phyloP scores from a whole-genome alignment of 1,284 basidiomycete genomes.

The Psilocybe mexicana region DNA sequence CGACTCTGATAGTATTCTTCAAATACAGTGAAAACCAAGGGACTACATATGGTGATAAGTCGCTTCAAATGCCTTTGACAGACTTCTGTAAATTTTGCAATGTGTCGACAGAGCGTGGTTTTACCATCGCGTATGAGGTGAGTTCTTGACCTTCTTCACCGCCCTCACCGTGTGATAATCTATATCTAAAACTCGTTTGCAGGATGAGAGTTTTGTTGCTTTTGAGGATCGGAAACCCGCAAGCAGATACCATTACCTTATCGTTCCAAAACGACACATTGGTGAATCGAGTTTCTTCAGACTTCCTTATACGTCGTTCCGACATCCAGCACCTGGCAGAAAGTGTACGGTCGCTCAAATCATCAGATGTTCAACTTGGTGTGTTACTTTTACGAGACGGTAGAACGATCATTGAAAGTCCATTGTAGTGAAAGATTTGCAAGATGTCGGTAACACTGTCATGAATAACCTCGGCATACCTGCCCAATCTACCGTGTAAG shows the following conservation, averaged over 20 bases:
- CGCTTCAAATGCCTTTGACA: conserved; percentile 2
- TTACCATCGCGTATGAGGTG: conserved; percentile 64
- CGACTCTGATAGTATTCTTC: background rate
- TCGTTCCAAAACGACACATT: conserved; percentile 66
- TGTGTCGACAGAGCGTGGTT: conserved; percentile 31
- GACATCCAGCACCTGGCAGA: conserved; percentile 26
- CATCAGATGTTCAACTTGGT: conserved; percentile 52
- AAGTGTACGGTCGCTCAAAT: conserved; percentile 51
- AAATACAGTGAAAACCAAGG: conserved; percentile 12
- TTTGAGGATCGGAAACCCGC: conserved; percentile 68
- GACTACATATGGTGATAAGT: background rate
- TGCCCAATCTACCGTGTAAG: conserved; percentile 45
- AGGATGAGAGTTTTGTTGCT: conserved; percentile 62
- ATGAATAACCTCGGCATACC: conserved; percentile 49
- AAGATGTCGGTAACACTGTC: conserved; percentile 52
- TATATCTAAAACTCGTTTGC: background rate
- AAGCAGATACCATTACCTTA: conserved; percentile 59
- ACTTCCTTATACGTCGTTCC: background rate
- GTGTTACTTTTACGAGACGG: conserved; percentile 19
- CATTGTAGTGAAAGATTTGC: conserved; percentile 59
- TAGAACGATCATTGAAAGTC: background rate
- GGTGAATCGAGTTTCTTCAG: conserved; percentile 35
- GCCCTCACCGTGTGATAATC: background rate
- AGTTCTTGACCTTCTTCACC: background rate
- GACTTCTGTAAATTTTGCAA: conserved; percentile 24